These are phyloP conservation scores for Byssothecium circinans DNA, from an alignment of 2,329 filamentous ascomycete genomes.

Conservation along the genomic window DNA sequence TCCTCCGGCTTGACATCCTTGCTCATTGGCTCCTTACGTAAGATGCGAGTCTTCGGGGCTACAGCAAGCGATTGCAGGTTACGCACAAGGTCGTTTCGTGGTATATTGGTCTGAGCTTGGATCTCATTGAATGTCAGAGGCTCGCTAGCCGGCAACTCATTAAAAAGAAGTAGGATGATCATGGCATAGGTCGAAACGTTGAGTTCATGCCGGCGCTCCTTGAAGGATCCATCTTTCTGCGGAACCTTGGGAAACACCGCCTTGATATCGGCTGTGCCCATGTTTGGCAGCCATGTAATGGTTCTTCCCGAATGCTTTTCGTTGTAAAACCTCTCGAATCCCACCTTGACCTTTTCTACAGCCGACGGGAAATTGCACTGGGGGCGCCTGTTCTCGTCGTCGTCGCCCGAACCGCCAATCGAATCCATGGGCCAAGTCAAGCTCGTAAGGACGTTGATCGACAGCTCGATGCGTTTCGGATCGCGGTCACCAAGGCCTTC, in stretches of 20 bases:
- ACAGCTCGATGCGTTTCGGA: constrained; percentile 71
- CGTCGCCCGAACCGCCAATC: constrained; percentile 64
- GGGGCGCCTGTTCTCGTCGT: constrained; percentile 49
- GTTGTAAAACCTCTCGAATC: constrained; percentile 87
- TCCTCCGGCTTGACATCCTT: constrained; percentile 78
- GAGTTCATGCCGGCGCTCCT: constrained; percentile 79
- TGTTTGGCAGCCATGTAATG: constrained; percentile 76
- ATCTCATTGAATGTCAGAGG: constrained; percentile 73
- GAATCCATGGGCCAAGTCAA: constrained; percentile 95
- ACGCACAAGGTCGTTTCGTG: constrained; percentile 70
- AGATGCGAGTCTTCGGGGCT: constrained; percentile 77
- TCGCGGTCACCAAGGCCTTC: constrained; percentile 59
- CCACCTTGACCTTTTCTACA: constrained; percentile 74
- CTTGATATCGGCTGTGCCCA: constrained; percentile 84
- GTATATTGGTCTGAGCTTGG: constrained; percentile 78
- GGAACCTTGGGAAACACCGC: constrained; percentile 73
- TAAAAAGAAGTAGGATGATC: constrained; percentile 87
- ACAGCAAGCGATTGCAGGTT: constrained; percentile 81
- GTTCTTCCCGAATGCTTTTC: constrained; percentile 84
- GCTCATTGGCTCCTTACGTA: constrained; percentile 77
- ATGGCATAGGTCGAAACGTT: constrained; percentile 93
- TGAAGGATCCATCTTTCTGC: constrained; percentile 67
- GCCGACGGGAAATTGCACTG: constrained; percentile 73
- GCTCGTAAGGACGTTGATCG: constrained; percentile 82
- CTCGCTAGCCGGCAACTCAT: constrained; percentile 63